Percentiles rank a stretch among this genome's conserved stretches.
phyloP scores from a whole-genome alignment of 2,329 filamentous ascomycete species.

The Hymenoscyphus fructigenus region DNA sequence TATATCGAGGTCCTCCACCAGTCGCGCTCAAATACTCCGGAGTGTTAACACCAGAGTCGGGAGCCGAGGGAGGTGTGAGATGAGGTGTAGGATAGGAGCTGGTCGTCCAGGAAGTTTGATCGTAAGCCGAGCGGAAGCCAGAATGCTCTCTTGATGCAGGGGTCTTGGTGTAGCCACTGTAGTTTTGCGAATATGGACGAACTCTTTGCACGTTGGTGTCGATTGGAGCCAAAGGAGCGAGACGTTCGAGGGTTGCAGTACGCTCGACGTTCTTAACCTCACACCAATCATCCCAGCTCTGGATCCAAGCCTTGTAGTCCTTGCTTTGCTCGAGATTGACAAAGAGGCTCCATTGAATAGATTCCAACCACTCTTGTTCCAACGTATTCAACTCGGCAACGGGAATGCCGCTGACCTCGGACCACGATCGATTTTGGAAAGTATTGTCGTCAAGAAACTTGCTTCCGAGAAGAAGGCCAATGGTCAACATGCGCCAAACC shows the following conservation, averaged over 20 bases:
- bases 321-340: slow-evolving; percentile 62
- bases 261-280: slow-evolving; percentile 43
- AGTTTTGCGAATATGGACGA: slow-evolving; percentile 37
- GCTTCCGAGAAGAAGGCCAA: slow-evolving; percentile 67
- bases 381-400: slow-evolving; percentile 66
- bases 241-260: slow-evolving; percentile 39
- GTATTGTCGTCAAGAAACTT: slow-evolving; percentile 79
- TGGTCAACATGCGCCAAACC: slow-evolving; percentile 68
- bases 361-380: slow-evolving; percentile 67
- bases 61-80: slow-evolving; percentile 52
- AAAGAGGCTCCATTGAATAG: slow-evolving; percentile 68
- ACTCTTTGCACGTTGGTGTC: slow-evolving; percentile 61
- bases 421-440: slow-evolving; percentile 77
- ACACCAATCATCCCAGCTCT: slow-evolving; percentile 65
- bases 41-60: slow-evolving; percentile 52
- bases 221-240: slow-evolving; percentile 46
- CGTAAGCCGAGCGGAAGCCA: slow-evolving; percentile 32
- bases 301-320: slow-evolving; percentile 63
- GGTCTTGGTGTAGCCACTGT: slow-evolving; percentile 50
- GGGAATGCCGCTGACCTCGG: slow-evolving; percentile 71
- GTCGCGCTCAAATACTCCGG: slow-evolving; percentile 51
- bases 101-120: slow-evolving; percentile 33
- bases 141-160: slow-evolving; percentile 33
- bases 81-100: slow-evolving; percentile 38
- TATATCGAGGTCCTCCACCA: slow-evolving; percentile 50